Base-by-base conservation (phyloP, 352 stramenopile genomes). In the Plasmopara viticola region DNA sequence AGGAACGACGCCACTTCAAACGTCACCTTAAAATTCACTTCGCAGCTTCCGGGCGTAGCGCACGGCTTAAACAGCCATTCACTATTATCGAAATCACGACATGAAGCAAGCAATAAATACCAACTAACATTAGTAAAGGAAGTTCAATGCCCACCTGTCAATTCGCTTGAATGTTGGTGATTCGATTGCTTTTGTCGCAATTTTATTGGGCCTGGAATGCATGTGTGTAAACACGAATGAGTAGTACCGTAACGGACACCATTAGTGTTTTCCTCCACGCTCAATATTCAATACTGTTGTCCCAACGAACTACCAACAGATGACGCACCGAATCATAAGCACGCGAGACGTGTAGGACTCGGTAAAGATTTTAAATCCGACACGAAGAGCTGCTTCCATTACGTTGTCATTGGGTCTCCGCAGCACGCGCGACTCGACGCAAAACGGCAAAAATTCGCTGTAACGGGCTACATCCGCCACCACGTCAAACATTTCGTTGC, bases 101-200 rank as follows among this genome's bases (percentile, higher is more conserved):
- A 56, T 45, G 0, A 25, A 50, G 12, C 31, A 39, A 35, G 15
- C 9, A 5, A 44, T 58, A 7, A 61, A 31, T 61, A 15, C 53
- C 49, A 35, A 48, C 20, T 12, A 60, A 14, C 44, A 44, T 28
- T 5, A 14, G n/a, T 37, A 38, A 41, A 6, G 18, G 12, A 28
- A 29, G 2, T 53, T 5, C 0, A 28, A 37, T 17, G 44, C 15
- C 0, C 45, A 92, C 81, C 78, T 92, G 38, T 92, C 82, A 56
- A 92, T 90, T 44, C 77, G 77, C 62, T 92, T 92, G 56, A 92
- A 92, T 29, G 79, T 92, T 9, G 82, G 82, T 25, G 82, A 92
- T 39, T 92, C 75, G 37, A 92, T 87, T 13, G 82, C 76, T 49
- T 84, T 87, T 51, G 75, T 75, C 40, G 69, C 69, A 49, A 92